phyloP scores from a whole-genome alignment of 495 filamentous ascomycete genomes.

The Aspergillus campestris region DNA sequence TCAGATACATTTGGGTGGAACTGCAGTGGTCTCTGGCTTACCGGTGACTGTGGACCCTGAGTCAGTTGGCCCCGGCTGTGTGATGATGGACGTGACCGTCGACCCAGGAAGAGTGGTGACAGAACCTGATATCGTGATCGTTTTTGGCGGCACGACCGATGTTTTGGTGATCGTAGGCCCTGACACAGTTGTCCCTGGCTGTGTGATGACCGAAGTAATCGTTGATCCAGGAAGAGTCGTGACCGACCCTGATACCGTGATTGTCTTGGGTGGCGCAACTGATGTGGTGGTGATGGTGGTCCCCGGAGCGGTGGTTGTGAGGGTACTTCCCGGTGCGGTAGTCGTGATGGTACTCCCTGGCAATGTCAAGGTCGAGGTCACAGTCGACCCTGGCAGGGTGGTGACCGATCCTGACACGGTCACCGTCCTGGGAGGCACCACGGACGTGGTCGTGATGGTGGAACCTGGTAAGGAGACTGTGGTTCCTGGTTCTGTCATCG shows the following conservation, averaged over 20 bases:
- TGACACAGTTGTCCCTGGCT: slow-evolving; percentile 16
- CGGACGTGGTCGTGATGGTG: too few relatives aligned
- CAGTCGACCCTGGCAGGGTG: slow-evolving; percentile 3
- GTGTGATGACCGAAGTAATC: neutral
- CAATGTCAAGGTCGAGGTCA: neutral
- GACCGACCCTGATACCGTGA: slow-evolving; percentile 4
- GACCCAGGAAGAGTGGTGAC: slow-evolving; percentile 11
- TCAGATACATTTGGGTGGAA: too few relatives aligned
- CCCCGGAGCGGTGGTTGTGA: too few relatives aligned
- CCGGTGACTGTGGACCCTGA: too few relatives aligned
- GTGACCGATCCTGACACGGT: neutral
- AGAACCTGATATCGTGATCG: slow-evolving; percentile 15
- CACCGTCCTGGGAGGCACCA: slow-evolving; percentile 2
- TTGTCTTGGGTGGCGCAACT: too few relatives aligned
- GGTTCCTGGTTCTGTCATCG: too few relatives aligned
- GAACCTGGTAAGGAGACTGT: too few relatives aligned
- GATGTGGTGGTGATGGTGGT: too few relatives aligned
- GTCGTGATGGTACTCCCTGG: too few relatives aligned
- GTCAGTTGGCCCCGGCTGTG: neutral
- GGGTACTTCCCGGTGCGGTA: too few relatives aligned
- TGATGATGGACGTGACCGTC: slow-evolving; percentile 7
- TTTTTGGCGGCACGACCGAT: slow-evolving; percentile 8
- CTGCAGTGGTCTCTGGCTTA: too few relatives aligned
- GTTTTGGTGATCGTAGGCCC: slow-evolving; percentile 14
- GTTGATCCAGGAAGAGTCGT: slow-evolving; percentile 21